Evolutionary conservation across 202 grass and related monocot species (phyloP).

Genomic region (Thinopyrum obtusiflorum): DNA sequence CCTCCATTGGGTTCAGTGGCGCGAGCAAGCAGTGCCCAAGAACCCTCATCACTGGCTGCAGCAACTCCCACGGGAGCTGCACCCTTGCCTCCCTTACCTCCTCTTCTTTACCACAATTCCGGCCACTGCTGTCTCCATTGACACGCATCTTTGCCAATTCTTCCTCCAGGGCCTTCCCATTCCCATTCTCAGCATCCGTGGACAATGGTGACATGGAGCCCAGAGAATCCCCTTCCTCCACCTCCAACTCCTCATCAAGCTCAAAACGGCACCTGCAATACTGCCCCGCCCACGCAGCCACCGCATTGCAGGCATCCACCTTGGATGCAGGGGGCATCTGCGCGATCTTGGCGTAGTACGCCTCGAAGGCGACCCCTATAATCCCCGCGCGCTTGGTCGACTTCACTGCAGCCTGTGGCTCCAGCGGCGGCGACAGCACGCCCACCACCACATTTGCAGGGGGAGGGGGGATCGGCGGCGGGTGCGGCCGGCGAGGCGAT

Average conservation of each 20-base stretch:
- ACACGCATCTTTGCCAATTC: constrained; percentile 39
- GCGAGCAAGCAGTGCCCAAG: constrained; percentile 89
- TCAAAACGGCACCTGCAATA: constrained; percentile 82
- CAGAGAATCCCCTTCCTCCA: constrained; percentile 33
- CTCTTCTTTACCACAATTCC: constrained; percentile 26
- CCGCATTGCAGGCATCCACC: constrained; percentile 78
- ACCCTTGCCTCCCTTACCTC: constrained; percentile 52
- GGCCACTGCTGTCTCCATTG: constrained; percentile 42
- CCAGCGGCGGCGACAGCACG: constrained; percentile 76
- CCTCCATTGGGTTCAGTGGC: constrained; percentile 67
- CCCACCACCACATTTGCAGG: constrained; percentile 48
- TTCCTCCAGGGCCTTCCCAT: constrained; percentile 45
- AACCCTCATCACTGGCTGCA: constrained; percentile 88
- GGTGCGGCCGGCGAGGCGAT: constrained; percentile 49
- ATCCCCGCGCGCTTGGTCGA: constrained; percentile 86
- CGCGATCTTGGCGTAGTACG: constrained; percentile 77
- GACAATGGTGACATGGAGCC: constrained; percentile 47
- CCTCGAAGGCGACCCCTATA: constrained; percentile 76
- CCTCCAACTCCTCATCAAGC: constrained; percentile 55
- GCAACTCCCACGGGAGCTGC: constrained; percentile 85
- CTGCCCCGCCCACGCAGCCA: constrained; percentile 71
- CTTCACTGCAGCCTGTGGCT: constrained; percentile 83
- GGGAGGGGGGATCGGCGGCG: constrained; percentile 32
- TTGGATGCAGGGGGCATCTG: constrained; percentile 81
- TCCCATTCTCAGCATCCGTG: constrained; percentile 27